phyloP scores from a whole-genome alignment of 1,284 basidiomycete species.

The Ceratobasidium sp. region DNA sequence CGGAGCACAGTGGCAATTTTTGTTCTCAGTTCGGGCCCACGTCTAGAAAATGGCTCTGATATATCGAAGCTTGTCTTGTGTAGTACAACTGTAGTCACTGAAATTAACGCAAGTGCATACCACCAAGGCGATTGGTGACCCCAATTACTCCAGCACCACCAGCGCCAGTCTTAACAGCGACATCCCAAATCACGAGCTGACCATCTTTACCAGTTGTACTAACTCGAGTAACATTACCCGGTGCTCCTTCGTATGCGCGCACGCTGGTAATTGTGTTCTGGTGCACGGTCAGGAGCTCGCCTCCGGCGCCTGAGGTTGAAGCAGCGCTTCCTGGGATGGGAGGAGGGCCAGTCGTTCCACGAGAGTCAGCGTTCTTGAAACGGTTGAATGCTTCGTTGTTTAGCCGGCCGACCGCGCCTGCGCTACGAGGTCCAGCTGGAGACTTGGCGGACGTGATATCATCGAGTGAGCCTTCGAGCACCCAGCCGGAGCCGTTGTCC shows the following conservation, averaged over 20 bases:
- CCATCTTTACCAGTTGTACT: constrained; percentile 97
- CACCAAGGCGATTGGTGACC: constrained; percentile 58
- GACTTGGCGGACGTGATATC: constrained; percentile 63
- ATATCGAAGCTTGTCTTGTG: not conserved
- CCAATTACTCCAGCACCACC: constrained; percentile 45
- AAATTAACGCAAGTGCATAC: constrained; percentile 60
- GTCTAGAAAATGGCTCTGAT: constrained; percentile 6
- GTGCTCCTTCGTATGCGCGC: constrained; percentile 73
- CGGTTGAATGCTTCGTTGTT: constrained; percentile 96
- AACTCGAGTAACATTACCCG: constrained; percentile 74
- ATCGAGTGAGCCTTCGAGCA: constrained; percentile 82
- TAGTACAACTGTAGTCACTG: not conserved
- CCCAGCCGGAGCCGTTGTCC: constrained; percentile 78
- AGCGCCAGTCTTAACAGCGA: constrained; percentile 62
- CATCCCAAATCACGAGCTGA: constrained; percentile 90
- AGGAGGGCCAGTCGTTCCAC: constrained; percentile 71
- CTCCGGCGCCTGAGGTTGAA: constrained; percentile 43
- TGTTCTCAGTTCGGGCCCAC: constrained; percentile 19
- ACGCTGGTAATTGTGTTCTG: constrained; percentile 99
- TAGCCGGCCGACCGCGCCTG: constrained; percentile 75
- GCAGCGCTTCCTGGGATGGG: constrained; percentile 46
- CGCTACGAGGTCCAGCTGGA: constrained; percentile 53
- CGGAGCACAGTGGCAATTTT: constrained; percentile 18
- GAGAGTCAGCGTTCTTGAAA: constrained; percentile 92
- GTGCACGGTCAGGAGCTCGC: constrained; percentile 86